Evolutionary conservation across 805 yeast genomes (phyloP).

Genomic region (Yarrowia hollandica): DNA sequence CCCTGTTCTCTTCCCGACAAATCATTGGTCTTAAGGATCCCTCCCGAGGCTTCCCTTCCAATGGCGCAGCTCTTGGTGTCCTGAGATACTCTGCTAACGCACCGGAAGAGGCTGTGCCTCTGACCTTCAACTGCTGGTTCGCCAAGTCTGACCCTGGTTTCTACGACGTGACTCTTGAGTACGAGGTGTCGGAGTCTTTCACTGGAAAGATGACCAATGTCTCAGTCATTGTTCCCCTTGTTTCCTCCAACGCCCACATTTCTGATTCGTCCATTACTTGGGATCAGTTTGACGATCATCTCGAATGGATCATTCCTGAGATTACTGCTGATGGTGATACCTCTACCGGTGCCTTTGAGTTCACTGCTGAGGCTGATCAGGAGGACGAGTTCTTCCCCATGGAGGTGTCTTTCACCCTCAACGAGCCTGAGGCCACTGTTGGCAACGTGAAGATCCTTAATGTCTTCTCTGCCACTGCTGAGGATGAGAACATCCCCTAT

Average conservation of each 20-base stretch:
- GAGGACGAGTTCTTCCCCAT: conserved; percentile 92
- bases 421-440: conserved; percentile 48
- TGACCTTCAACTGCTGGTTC: conserved; percentile 84
- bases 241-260: conserved; percentile 55
- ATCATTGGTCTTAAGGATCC: conserved; percentile 75
- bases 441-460: conserved; percentile 66
- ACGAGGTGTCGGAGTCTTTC: conserved; percentile 61
- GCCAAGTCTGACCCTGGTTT: conserved; percentile 57
- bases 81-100: conserved; percentile 86
- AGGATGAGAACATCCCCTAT: conserved; percentile 63
- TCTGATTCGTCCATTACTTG: conserved; percentile 43
- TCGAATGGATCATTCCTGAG: conserved; percentile 61
- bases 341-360: conserved; percentile 73
- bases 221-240: conserved; percentile 62
- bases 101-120: conserved; percentile 65
- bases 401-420: conserved; percentile 61
- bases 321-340: conserved; percentile 51
- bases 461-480: conserved; percentile 52
- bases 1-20: conserved; percentile 56
- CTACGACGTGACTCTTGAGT: conserved; percentile 82
- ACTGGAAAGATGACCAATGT: conserved; percentile 55
- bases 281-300: conserved; percentile 66
- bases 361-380: conserved; percentile 67
- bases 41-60: conserved; percentile 80
- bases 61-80: conserved; percentile 87